Evolutionary conservation across 192 early-diverging fungal species (phyloP).

Genomic region (Entomortierella parvispora): DNA sequence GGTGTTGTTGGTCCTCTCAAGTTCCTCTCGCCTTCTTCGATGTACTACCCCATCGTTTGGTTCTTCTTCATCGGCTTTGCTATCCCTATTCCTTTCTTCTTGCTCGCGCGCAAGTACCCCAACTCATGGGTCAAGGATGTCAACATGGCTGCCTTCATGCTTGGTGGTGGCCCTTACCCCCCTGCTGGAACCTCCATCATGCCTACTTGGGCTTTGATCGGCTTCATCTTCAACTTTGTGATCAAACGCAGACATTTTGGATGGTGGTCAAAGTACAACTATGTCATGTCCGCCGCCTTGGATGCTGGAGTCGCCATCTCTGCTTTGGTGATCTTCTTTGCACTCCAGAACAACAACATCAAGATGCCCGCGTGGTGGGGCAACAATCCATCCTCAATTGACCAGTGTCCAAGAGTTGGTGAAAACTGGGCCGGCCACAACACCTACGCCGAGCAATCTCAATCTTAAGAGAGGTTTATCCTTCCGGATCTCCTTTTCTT

Average conservation of each 20-base stretch:
- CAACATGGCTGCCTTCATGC: constrained; percentile 76
- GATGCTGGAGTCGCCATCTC: constrained; percentile 58
- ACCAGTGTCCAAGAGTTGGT: constrained; percentile 60
- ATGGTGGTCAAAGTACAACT: constrained; percentile 74
- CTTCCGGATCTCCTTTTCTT: too few relatives aligned
- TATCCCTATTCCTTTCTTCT: constrained; percentile 77
- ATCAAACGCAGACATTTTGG: constrained; percentile 69
- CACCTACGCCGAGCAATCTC: constrained; percentile 49
- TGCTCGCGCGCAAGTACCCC: constrained; percentile 69
- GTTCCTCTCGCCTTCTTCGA: constrained; percentile 66
- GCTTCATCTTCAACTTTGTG: constrained; percentile 77
- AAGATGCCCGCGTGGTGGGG: constrained; percentile 65
- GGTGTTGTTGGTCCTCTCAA: constrained; percentile 78
- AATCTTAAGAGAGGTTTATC: too few relatives aligned
- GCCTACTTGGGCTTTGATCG: constrained; percentile 60
- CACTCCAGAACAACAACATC: constrained; percentile 56
- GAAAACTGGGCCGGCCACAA: constrained; percentile 59
- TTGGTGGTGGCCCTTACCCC: constrained; percentile 68
- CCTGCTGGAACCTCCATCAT: constrained; percentile 64
- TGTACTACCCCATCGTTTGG: constrained; percentile 58
- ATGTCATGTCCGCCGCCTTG: constrained; percentile 62
- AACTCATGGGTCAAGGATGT: constrained; percentile 75
- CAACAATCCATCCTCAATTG: constrained; percentile 56
- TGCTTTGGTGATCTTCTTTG: constrained; percentile 61
- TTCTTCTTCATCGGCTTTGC: constrained; percentile 74